phyloP scores from a whole-genome alignment of 176 grass and related monocot genomes.

The Raddia guianensis region DNA sequence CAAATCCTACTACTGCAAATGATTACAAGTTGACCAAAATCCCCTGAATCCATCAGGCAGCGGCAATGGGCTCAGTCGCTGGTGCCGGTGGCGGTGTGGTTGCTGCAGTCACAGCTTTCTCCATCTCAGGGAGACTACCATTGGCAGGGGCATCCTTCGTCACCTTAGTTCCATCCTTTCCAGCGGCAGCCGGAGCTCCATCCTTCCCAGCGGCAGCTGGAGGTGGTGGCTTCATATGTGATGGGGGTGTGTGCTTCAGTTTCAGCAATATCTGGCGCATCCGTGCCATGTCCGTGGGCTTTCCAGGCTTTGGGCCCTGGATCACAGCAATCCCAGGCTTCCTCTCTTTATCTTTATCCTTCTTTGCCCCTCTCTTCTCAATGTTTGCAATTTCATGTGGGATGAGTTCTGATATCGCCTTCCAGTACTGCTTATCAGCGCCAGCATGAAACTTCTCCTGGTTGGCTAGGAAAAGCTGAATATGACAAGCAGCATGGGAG shows the following conservation, averaged over 20 bases:
- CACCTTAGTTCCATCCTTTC: constrained; percentile 45
- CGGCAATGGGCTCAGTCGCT: constrained; percentile 36
- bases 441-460: constrained; percentile 80
- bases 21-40: neutral
- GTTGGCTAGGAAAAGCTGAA: constrained; percentile 73
- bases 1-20: constrained; percentile 26
- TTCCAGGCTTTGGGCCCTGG: constrained; percentile 88
- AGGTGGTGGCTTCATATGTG: constrained; percentile 73
- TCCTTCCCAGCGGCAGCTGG: constrained; percentile 47
- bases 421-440: constrained; percentile 88
- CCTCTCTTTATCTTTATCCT: constrained; percentile 79
- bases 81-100: constrained; percentile 4
- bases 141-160: constrained; percentile 51
- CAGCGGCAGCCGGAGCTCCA: constrained; percentile 23
- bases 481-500: neutral
- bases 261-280: constrained; percentile 86
- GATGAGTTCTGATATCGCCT: constrained; percentile 86
- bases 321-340: constrained; percentile 71
- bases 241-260: constrained; percentile 71
- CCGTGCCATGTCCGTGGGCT: constrained; percentile 71
- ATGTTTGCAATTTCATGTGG: constrained; percentile 88
- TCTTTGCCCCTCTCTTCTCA: constrained; percentile 73
- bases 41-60: constrained; percentile 31
- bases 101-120: neutral
- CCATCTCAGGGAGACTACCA: constrained; percentile 45